Percentiles rank a stretch among this genome's conserved stretches.
phyloP scores from a whole-genome alignment of 2,329 filamentous ascomycete species.

The Penicillium vulpinum region DNA sequence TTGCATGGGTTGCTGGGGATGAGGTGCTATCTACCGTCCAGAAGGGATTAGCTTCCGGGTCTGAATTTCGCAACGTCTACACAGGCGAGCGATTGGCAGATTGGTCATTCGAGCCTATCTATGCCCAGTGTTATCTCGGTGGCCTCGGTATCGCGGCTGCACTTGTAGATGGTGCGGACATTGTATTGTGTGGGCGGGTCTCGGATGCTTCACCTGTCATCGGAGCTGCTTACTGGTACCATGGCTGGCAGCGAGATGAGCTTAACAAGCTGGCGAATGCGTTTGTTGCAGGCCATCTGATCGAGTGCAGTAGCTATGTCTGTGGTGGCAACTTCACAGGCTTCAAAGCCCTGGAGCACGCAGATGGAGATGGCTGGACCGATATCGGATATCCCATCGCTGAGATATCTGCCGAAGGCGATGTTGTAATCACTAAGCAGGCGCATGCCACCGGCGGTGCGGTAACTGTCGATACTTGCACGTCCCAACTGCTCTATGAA shows the following conservation, averaged over 20 bases:
- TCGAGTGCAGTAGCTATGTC: slow-evolving; percentile 46
- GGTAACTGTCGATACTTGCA: slow-evolving; percentile 52
- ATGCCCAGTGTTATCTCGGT: slow-evolving; percentile 40
- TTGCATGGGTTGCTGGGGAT: slow-evolving; percentile 53
- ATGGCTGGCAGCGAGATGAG: slow-evolving; percentile 42
- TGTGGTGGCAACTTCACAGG: slow-evolving; percentile 48
- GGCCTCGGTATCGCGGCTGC: slow-evolving; percentile 43
- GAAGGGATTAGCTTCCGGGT: slow-evolving; percentile 30
- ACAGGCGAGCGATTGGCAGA: slow-evolving; percentile 34
- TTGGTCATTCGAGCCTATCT: slow-evolving; percentile 40
- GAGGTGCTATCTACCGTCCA: slow-evolving; percentile 42
- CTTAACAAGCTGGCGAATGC: slow-evolving; percentile 44
- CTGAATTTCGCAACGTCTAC: slow-evolving; percentile 43
- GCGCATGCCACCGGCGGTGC: slow-evolving; percentile 39
- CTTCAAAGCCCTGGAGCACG: slow-evolving; percentile 38
- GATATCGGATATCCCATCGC: slow-evolving; percentile 51
- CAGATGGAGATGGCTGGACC: slow-evolving; percentile 38
- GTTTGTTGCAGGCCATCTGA: slow-evolving; percentile 41
- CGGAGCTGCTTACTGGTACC: slow-evolving; percentile 46
- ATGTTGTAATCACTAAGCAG: slow-evolving; percentile 49
- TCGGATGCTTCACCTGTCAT: slow-evolving; percentile 48
- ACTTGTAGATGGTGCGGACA: slow-evolving; percentile 45
- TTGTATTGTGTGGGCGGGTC: slow-evolving; percentile 48
- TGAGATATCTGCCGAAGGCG: slow-evolving; percentile 44
- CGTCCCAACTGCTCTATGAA: slow-evolving; percentile 56